phyloP scores from a whole-genome alignment of 345 rosid genomes.

The Arabidopsis suecica region DNA sequence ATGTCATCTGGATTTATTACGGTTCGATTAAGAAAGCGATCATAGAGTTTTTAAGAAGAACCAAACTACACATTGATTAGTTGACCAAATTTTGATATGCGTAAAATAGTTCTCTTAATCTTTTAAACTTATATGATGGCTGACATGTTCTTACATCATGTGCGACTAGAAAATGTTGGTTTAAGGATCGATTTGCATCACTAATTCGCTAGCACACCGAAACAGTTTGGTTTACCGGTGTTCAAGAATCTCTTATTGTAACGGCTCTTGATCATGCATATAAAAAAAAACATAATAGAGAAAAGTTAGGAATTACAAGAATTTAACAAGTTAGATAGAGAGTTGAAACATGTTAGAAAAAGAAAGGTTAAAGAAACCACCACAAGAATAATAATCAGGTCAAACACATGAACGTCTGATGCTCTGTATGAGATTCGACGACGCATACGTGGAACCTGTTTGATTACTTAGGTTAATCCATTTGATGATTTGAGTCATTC shows the following conservation, averaged over 20 bases:
- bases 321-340: not conserved
- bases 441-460: too few relatives aligned
- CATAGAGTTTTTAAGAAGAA: too few relatives aligned
- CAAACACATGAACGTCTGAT: constrained; percentile 6
- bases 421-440: not conserved
- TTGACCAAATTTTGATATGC: too few relatives aligned
- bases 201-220: not conserved
- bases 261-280: not conserved
- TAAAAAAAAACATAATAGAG: not conserved
- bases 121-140: not conserved
- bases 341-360: not conserved
- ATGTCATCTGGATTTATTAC: too few relatives aligned
- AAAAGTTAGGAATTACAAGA: not conserved
- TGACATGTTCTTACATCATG: not conserved
- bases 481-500: too few relatives aligned
- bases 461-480: too few relatives aligned
- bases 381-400: not conserved
- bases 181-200: not conserved
- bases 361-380: not conserved
- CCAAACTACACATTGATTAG: too few relatives aligned
- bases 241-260: not conserved
- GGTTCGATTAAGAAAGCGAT: too few relatives aligned
- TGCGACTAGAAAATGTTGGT: not conserved
- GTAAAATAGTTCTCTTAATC: not conserved
- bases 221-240: not conserved